phyloP scores from a whole-genome alignment of 2,329 filamentous ascomycete genomes.

The Colletotrichum cordylinicola region DNA sequence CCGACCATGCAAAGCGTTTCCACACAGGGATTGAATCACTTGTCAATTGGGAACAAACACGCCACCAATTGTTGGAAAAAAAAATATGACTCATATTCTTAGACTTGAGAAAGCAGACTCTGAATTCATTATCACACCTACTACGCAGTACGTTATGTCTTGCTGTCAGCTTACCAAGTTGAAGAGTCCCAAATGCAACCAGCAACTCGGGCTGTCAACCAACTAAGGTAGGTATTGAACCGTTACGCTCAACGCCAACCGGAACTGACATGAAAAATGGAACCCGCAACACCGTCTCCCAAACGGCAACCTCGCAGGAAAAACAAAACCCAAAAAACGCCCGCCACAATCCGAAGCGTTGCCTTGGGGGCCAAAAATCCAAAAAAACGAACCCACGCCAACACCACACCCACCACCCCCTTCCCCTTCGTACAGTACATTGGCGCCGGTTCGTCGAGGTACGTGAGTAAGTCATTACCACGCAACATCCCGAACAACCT shows the following conservation, averaged over 20 bases:
- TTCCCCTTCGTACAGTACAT: not conserved
- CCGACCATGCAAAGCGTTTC: not conserved
- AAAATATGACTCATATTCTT: not conserved
- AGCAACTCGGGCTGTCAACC: not conserved
- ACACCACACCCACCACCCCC: not conserved
- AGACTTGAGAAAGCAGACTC: not conserved
- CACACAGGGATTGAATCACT: not conserved
- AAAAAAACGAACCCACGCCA: not conserved
- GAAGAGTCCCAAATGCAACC: not conserved
- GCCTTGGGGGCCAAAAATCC: not conserved
- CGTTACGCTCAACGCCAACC: not conserved
- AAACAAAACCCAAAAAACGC: not conserved
- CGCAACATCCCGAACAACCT: not conserved
- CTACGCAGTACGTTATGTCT: not conserved
- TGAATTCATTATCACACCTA: not conserved
- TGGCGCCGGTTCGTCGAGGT: not conserved
- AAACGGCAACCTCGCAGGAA: not conserved
- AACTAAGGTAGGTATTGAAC: not conserved
- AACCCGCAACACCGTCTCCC: not conserved
- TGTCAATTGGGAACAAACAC: not conserved
- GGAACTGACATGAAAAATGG: not conserved
- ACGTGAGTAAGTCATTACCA: not conserved
- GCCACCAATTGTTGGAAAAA: not conserved
- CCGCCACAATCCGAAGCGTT: not conserved
- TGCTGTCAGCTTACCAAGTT: not conserved